These are phyloP conservation scores for Boletus insuetus DNA, from an alignment of 768 basidiomycete species.

Conservation along the genomic window DNA sequence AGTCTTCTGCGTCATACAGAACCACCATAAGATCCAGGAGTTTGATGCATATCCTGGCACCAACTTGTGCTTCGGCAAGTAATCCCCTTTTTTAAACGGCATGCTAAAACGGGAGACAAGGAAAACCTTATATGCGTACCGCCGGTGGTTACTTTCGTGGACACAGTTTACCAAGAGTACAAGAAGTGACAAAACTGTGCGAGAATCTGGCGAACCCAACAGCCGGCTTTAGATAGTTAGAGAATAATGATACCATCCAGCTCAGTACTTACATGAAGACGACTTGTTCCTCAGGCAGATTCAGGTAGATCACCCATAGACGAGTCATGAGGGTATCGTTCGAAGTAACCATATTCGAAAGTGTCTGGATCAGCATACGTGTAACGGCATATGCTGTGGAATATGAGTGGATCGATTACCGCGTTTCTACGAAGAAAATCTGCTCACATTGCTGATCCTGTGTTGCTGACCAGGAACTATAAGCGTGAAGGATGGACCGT, in stretches of 20 bases:
- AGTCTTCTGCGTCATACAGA: constrained; percentile 65
- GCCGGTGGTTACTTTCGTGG: constrained; percentile 50
- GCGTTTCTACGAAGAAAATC: constrained; percentile 3
- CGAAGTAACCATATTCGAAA: constrained; percentile 82
- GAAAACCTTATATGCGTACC: constrained; percentile 41
- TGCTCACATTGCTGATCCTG: constrained; percentile 57
- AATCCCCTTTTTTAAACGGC: constrained; percentile 36
- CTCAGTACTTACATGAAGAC: constrained; percentile 63
- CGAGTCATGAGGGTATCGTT: constrained; percentile 56
- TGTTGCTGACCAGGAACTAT: constrained; percentile 74
- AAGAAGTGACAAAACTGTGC: constrained; percentile 57
- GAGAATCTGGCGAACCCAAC: constrained; percentile 62
- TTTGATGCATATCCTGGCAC: constrained; percentile 61
- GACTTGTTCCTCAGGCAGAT: constrained; percentile 67
- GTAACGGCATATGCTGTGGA: constrained; percentile 57
- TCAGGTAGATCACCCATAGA: constrained; percentile 65
- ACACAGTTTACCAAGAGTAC: constrained; percentile 75
- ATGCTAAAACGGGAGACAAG: constrained; percentile 4
- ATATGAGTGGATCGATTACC: neutral
- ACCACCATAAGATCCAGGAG: constrained; percentile 72
- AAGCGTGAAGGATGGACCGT: constrained; percentile 61
- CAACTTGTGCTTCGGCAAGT: constrained; percentile 51
- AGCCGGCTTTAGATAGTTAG: constrained; percentile 43
- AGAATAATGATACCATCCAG: neutral
- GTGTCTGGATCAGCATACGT: constrained; percentile 68